Evolutionary conservation across 2,329 filamentous ascomycete species (phyloP).

Genomic region (Penicillium italicum): DNA sequence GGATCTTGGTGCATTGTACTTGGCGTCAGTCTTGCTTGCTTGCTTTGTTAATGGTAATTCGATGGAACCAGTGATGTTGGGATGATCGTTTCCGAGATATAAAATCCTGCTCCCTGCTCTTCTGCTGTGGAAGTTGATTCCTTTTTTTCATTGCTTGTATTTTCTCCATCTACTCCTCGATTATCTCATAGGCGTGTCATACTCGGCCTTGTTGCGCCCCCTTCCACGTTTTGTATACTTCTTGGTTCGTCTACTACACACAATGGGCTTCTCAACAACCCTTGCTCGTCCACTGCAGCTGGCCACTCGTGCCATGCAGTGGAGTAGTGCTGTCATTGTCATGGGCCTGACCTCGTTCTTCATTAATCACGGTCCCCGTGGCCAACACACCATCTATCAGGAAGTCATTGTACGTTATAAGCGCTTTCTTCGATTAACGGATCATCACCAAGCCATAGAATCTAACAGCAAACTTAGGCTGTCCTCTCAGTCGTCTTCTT

Average conservation of each 20-base stretch:
- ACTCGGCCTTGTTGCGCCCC: neutral
- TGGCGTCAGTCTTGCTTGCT: slow-evolving; percentile 15
- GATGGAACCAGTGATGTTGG: neutral
- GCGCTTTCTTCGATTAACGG: neutral
- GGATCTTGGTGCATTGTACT: slow-evolving; percentile 6
- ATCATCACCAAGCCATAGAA: neutral
- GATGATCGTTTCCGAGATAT: neutral
- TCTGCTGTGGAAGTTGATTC: neutral
- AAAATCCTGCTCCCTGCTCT: neutral
- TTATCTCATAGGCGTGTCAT: neutral
- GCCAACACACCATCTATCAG: slow-evolving; percentile 22
- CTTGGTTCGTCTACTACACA: neutral
- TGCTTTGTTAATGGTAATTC: slow-evolving; percentile 2
- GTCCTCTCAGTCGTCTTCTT: slow-evolving; percentile 42
- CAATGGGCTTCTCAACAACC: slow-evolving; percentile 24
- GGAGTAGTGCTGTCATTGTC: slow-evolving; percentile 25
- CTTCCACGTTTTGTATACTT: neutral
- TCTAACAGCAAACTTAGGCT: slow-evolving; percentile 22
- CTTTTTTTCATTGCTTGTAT: neutral
- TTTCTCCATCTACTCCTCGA: neutral
- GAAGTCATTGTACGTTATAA: slow-evolving; percentile 21
- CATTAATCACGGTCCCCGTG: slow-evolving; percentile 16
- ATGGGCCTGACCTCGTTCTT: slow-evolving; percentile 24
- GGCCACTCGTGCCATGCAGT: slow-evolving; percentile 17
- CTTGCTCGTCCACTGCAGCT: slow-evolving; percentile 34